Base-by-base conservation (phyloP, 2,329 filamentous ascomycete genomes). In the Ceratocystis harringtonii region DNA sequence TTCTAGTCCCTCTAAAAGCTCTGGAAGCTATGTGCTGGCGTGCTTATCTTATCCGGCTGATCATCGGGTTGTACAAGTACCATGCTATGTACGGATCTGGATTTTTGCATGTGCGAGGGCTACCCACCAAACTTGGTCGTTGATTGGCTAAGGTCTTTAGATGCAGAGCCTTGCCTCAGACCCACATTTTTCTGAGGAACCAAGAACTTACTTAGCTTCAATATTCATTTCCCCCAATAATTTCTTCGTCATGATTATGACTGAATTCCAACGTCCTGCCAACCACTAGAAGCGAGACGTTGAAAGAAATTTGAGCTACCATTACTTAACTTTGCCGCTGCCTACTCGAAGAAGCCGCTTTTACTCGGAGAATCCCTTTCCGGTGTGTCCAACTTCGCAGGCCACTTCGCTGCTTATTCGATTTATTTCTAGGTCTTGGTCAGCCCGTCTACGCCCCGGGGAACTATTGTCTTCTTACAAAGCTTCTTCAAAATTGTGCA, bases 21-120 rank as follows among this genome's bases (percentile, higher is more conserved):
- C 36, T 41, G 36, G 36, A 41, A 41, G 36, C 36, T 41, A 41
- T 41, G 36, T 15, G 61, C 7, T 62, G 22, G 41, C 19, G 6
- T 12, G 15, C 28, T 58, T 65, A 65, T 65, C 63, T 65, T 65
- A 61, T 65, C 55, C 43, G 63, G 55, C 28, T 48, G 44, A 65
- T 41, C 10, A 7, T 65, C 63, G 63, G 63, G 8, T 6, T 22
- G 15, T 22, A 41, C 57, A 61, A 28, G 10, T 2, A 19, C 8
- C 7, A 12, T 41, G 36, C 36, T 41, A 41, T 28, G 28, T 41
- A 41, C 10, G 10, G 36, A 41, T 41, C 10, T 41, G 3, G 36
- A 41, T 41, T 41, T 41, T 41, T 15, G 12, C 36, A 41, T 41
- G 4, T 41, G 36, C n/a, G 48, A 48, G 45, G 19, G 45, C 10